phyloP scores from a whole-genome alignment of 306 rosid species.

The Casuarina cunninghamiana region DNA sequence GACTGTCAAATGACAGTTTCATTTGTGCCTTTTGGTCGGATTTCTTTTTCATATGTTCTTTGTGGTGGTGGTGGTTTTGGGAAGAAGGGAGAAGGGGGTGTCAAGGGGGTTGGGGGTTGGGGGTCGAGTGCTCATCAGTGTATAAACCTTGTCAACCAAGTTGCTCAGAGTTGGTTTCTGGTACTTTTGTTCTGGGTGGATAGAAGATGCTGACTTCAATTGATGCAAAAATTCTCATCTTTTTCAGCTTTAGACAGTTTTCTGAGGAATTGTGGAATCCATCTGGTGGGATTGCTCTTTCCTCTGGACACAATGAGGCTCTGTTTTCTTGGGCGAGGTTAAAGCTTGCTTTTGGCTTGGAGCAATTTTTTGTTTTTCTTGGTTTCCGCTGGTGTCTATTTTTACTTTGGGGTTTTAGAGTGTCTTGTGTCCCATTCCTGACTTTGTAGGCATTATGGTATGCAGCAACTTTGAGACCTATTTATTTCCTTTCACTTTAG shows the following conservation, averaged over 20 bases:
- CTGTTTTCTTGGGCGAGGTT: no score
- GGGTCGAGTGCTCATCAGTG: no score
- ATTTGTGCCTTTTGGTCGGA: background rate
- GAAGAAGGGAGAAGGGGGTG: no score
- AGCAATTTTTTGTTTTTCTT: background rate
- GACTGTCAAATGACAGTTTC: background rate
- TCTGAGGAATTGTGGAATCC: background rate
- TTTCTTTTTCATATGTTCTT: background rate
- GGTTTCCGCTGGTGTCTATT: background rate
- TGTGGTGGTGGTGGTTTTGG: background rate
- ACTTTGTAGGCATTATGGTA: background rate
- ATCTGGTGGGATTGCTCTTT: background rate
- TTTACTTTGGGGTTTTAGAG: no score
- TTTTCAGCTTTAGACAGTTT: no score
- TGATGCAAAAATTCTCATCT: no score
- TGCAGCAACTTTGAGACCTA: background rate
- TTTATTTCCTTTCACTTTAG: conserved; percentile 1
- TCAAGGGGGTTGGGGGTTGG: no score
- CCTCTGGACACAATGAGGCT: no score
- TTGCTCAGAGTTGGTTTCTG: background rate
- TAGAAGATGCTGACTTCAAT: background rate
- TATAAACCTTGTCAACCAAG: background rate
- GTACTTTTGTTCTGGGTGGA: background rate
- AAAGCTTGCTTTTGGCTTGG: background rate
- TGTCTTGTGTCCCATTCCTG: background rate